These are phyloP conservation scores for Fusarium tuaranense DNA, from an alignment of 2,329 filamentous ascomycete genomes.

Conservation along the genomic window DNA sequence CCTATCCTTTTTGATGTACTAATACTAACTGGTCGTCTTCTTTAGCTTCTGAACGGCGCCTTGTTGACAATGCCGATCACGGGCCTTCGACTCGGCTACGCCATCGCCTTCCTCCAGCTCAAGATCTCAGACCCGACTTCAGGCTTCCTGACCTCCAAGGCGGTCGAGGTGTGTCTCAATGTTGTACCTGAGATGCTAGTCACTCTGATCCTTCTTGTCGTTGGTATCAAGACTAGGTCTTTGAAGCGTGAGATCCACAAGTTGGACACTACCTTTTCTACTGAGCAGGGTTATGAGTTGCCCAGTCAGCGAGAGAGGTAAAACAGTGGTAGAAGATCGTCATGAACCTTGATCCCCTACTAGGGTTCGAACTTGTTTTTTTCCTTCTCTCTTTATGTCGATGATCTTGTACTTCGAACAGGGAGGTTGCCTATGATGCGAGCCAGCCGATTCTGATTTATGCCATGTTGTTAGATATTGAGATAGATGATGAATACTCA, in stretches of 20 bases:
- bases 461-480: too few relatives aligned
- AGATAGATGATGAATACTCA: too few relatives aligned
- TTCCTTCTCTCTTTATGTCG: neutral
- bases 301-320: neutral
- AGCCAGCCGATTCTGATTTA: neutral
- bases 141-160: conserved; percentile 10
- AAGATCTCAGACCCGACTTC: conserved; percentile 11
- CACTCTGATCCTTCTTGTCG: neutral
- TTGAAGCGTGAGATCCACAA: conserved; percentile 15
- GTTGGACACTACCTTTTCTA: neutral
- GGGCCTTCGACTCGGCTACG: conserved; percentile 9
- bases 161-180: conserved; percentile 1
- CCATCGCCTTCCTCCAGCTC: conserved; percentile 12
- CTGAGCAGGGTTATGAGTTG: neutral
- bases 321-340: neutral
- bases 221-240: conserved; percentile 5
- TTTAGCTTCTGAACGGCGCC: conserved; percentile 5
- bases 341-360: too few relatives aligned
- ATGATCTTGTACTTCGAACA: neutral
- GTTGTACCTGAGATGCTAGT: conserved; percentile 17
- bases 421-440: neutral
- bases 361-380: neutral
- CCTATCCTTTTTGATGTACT: neutral
- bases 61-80: neutral
- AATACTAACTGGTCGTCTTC: neutral